Evolutionary conservation across 176 grass and related monocot species (phyloP).

Genomic region (Thalia dealbata): DNA sequence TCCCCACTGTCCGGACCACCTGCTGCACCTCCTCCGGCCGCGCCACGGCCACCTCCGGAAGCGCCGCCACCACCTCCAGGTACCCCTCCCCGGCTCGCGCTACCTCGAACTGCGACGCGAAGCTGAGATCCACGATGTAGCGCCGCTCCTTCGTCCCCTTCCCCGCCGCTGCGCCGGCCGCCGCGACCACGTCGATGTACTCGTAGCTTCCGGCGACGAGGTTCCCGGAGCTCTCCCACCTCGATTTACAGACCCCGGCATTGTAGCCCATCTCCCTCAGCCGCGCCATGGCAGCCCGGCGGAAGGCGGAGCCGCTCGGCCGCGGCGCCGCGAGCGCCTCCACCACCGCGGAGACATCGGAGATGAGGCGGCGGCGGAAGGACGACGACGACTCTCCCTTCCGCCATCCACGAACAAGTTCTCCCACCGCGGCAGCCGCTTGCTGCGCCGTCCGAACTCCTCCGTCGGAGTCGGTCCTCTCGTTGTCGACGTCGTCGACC

Average conservation of each 20-base stretch:
- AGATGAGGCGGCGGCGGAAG: slow-evolving; percentile 4
- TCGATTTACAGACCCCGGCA: slow-evolving; percentile 36
- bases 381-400: neutral
- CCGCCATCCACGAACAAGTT: neutral
- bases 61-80: slow-evolving; percentile 8
- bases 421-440: neutral
- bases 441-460: neutral
- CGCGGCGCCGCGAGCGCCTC: neutral
- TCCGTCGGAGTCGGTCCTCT: neutral
- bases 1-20: slow-evolving; percentile 27
- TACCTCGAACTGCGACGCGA: slow-evolving; percentile 30
- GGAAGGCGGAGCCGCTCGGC: slow-evolving; percentile 10
- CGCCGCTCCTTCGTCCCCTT: neutral
- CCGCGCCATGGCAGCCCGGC: slow-evolving; percentile 20
- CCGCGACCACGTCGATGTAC: slow-evolving; percentile 32
- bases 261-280: slow-evolving; percentile 28
- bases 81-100: slow-evolving; percentile 25
- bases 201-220: slow-evolving; percentile 31
- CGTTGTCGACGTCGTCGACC: neutral
- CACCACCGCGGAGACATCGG: slow-evolving; percentile 12
- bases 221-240: slow-evolving; percentile 18
- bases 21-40: slow-evolving; percentile 19
- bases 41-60: slow-evolving; percentile 32
- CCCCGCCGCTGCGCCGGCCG: neutral
- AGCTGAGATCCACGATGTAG: slow-evolving; percentile 38